Base-by-base conservation (phyloP, 1,284 basidiomycete species). In the Cryptococcus sp. region DNA sequence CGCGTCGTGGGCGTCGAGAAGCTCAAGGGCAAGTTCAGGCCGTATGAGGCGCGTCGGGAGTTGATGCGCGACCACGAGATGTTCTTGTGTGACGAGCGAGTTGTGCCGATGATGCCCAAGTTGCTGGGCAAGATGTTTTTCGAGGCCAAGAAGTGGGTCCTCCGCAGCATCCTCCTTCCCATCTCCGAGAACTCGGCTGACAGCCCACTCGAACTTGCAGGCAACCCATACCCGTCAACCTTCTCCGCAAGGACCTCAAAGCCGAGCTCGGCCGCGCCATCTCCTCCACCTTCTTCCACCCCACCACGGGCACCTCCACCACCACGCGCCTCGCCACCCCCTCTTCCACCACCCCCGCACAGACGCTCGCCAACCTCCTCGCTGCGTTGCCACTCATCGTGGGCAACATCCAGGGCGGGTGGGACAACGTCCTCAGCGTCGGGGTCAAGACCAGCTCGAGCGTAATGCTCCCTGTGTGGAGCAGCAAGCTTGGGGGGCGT, bases 1-100 rank as follows among this genome's bases (percentile, higher is more conserved):
- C 82, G 94, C 24, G 92, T 98, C n/a, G 91, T 98, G 38, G 94
- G 92, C 20, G 80, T 97, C 52, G 82, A 82, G 60, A 94, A 94
- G 77, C 81, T 94, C 60, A 90, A 88, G 79, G 91, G 89, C 37
- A 95, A 95, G 79, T 94, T 91, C 81, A 91, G 89, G 79, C 85
- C 91, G 13, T 98, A 85, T 70, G 95, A 98, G 73, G 91, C 93
- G 1, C 82, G 93, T 45, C 79, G 94, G 46, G 80, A 88, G 72
- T 78, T 98, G 37, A 79, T 95, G 65, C 87, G 88, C 70, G 91
- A 95, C 72, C 89, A 96, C 67, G 92, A 87, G 6, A 70, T 98
- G 61, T 98, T 98, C 79, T 81, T 98, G 37, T 92, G 91, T 20
- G 95, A 98, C 77, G 89, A 95, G 63, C 82, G 93, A 39, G 83